Base-by-base conservation (phyloP, 202 grass and related monocot genomes). In the Hordeum pubiflorum region DNA sequence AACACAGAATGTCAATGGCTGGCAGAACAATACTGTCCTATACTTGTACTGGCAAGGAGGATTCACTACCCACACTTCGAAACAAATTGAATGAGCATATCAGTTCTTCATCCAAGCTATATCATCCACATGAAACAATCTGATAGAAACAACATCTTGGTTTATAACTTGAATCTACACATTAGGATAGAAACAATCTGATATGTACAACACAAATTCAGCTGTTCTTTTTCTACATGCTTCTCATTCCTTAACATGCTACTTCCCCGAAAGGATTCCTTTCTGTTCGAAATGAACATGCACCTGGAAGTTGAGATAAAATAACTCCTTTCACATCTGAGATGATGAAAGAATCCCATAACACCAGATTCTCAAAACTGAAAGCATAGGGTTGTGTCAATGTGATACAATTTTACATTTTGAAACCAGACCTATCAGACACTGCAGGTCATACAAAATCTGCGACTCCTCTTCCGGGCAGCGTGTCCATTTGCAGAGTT, bases 401-500 rank as follows among this genome's bases (percentile, higher is more conserved):
- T 79, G 15, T 4, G 31, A 78, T 79, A 69, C 41, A 83, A 68
- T 39, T 33, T 86, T 69, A 32, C 61, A 44, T n/a, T n/a, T n/a
- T 61, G 65, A 62, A 60, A 34, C 67, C 62, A 57, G 31, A 82
- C 39, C 29, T 73, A 9, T 63, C 18, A 13, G 69, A 69, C 41
- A 29, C 52, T 10, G 33, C 3, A 83, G 38, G 63, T 86, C 78
- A 94, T 84, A 94, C 89, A 81, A 87, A 78, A 31, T 89, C 89
- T 7, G 89, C 95, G 72, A 89, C 87, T 83, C 87, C 87, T 90
- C 92, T 90, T 40, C 76, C 54, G 1, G 85, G 83, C 62, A 93
- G 11, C 43, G 55, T 50, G 82, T 94, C 84, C 90, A 93, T 86
- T 41, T 90, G 89, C 63, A 89, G 26, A 56, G 68, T 86, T 58